These are phyloP conservation scores for Penicillium waksmanii DNA, from an alignment of 495 filamentous ascomycete genomes.

Conservation along the genomic window DNA sequence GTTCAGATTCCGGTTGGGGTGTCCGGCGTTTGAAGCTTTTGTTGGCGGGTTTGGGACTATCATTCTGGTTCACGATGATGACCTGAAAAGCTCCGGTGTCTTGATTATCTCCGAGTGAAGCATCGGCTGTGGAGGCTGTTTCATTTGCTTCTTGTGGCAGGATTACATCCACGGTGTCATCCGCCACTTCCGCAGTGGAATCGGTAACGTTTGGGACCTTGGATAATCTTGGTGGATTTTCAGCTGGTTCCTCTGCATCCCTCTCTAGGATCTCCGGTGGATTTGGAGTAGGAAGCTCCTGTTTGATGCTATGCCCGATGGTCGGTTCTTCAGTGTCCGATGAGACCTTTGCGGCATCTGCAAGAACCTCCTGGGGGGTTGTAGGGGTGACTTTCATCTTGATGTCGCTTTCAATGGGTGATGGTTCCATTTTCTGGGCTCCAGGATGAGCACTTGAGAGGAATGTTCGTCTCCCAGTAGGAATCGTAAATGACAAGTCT, in stretches of 20 bases:
- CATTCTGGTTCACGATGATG: constrained; percentile 22
- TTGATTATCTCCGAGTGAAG: background rate
- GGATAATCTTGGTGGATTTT: background rate
- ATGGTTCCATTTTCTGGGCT: background rate
- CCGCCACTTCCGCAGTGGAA: no score
- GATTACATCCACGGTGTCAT: background rate
- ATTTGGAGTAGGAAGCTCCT: background rate
- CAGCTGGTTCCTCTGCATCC: background rate
- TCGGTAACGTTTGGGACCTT: background rate
- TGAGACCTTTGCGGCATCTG: background rate
- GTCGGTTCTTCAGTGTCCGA: background rate
- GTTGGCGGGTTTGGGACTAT: background rate
- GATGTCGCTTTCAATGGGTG: background rate
- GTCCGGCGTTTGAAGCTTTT: constrained; percentile 17
- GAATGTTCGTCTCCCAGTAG: constrained; percentile 48
- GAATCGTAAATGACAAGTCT: constrained; percentile 47
- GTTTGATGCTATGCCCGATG: background rate
- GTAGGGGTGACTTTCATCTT: background rate
- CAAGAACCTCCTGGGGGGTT: background rate
- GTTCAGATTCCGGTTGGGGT: constrained; percentile 18
- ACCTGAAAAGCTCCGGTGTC: constrained; percentile 13
- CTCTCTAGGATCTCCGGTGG: background rate
- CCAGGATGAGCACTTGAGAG: constrained; percentile 19
- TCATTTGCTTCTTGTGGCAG: background rate
- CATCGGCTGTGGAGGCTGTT: background rate